Evolutionary conservation across 2,329 filamentous ascomycete genomes (phyloP), one percentile per base, ranked within the genome.

Genomic region (Alternaria gaisen): DNA sequence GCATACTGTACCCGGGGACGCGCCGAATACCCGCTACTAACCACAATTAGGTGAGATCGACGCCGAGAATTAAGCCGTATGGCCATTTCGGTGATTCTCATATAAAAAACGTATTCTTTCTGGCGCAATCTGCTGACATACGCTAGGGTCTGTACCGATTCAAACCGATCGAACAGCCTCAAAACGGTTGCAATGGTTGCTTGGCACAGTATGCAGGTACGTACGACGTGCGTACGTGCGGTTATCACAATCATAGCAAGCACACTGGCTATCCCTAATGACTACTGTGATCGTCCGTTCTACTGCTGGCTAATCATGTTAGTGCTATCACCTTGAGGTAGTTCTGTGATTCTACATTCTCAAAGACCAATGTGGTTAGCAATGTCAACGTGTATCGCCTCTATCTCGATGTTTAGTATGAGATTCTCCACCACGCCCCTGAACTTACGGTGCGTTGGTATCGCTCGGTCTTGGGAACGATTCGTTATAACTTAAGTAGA

Each of bases 1-100:
- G 32, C 46, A 24, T 50, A 38, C 46, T 22, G 40, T 24, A 24
- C 40, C 40, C 11, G 20, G 40, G 46, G 16, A 36, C 14, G 16
- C 22, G 16, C 46, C 30, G 46, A 50, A 18, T 36, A n/a, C 30
- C 46, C 46, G 46, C 16, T 30, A 34, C 46, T 50, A 50, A 50
- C 46, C 34, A 50, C 34, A 24, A 16, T 7, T 4, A 22, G 46
- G 6, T 7, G 7, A 20, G 46, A 50, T 50, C 32, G 34, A 30
- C 46, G 5, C 32, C 46, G 30, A 50, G 16, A 50, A 50, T 50
- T 50, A 16, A 38, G 46, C 46, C 46, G 32, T 32, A 50, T 24
- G 22, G 18, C 32, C 22, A 24, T 36, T 50, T 50, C 46, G 46
- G 34, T 34, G 46, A 36, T 38, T 36, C 2, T 36, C 34, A 18